Percentiles rank a stretch among this genome's conserved stretches.
These are phyloP conservation scores for Ambrosiella beaveri DNA, from an alignment of 2,329 filamentous ascomycete genomes.

Conservation along the genomic window DNA sequence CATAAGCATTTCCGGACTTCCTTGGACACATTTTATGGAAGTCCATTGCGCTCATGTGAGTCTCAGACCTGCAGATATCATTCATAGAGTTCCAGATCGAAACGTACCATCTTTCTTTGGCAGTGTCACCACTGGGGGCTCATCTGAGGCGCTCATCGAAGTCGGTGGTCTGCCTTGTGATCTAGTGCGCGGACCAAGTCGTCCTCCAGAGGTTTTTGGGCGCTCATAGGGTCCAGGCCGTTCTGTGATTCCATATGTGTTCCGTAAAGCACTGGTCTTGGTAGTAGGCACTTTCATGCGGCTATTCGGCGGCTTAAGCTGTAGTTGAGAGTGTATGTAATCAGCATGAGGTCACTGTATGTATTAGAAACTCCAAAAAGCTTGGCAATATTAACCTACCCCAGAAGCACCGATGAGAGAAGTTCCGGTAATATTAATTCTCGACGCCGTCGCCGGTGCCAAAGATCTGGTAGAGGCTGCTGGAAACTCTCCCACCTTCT, in stretches of 20 bases:
- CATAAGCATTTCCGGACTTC: no score
- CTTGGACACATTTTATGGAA: no score
- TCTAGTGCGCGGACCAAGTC: slow-evolving; percentile 8
- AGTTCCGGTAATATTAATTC: slow-evolving; percentile 29
- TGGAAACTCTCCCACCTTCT: slow-evolving; percentile 36
- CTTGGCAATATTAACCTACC: slow-evolving; percentile 8
- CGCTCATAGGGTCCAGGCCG: slow-evolving; percentile 31
- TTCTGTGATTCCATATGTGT: slow-evolving; percentile 25
- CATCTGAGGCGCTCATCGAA: slow-evolving; percentile 2
- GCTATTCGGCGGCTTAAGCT: slow-evolving; percentile 10
- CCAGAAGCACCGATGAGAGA: slow-evolving; percentile 12
- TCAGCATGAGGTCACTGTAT: background rate
- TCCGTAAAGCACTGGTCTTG: slow-evolving; percentile 29
- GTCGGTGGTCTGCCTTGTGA: slow-evolving; percentile 7
- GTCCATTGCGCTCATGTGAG: background rate
- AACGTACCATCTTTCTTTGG: slow-evolving; percentile 2
- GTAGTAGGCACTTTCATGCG: slow-evolving; percentile 9
- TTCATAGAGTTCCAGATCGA: background rate
- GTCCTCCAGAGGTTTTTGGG: slow-evolving; percentile 31
- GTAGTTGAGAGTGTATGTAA: background rate
- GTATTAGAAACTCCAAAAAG: background rate
- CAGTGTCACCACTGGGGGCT: background rate
- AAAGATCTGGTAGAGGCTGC: slow-evolving; percentile 23
- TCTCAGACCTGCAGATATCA: background rate
- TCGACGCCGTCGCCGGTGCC: slow-evolving; percentile 25